A percentile compares a stretch with the other conserved stretches of the same genome.
These are phyloP conservation scores for Closterium sp. DNA, from an alignment of 139 green algal species.

Conservation along the genomic window DNA sequence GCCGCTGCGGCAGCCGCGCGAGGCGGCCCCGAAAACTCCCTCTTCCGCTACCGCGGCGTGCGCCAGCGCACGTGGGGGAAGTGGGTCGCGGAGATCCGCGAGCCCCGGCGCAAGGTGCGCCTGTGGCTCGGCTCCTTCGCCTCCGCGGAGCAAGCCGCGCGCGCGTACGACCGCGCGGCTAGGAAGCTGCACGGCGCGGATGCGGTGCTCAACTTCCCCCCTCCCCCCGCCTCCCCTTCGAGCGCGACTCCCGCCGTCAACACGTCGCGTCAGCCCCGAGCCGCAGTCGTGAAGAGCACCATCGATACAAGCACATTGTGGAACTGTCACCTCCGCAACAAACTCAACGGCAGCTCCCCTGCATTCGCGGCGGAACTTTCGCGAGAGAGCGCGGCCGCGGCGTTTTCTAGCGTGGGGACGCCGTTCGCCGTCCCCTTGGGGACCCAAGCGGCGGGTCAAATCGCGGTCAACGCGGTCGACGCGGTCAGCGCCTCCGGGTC, in stretches of 20 bases:
- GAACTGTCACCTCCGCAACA: not conserved
- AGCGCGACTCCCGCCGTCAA: not conserved
- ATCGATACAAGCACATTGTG: not conserved
- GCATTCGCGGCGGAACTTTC: no score
- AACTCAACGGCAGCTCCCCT: not conserved
- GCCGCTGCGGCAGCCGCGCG: not conserved
- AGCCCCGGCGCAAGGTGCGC: not conserved
- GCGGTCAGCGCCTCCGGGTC: no score
- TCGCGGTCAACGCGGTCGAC: no score
- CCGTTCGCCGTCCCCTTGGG: no score
- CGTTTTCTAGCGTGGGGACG: no score
- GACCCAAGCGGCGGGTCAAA: no score
- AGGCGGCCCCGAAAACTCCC: not conserved
- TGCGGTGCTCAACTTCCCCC: conserved; percentile 3
- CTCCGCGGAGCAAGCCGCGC: conserved; percentile 13
- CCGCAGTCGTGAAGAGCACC: no score
- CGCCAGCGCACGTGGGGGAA: not conserved
- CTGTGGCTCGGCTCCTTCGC: conserved; percentile 1
- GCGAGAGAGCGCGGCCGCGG: no score
- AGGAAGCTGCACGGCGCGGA: conserved; percentile 12
- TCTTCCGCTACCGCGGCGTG: not conserved
- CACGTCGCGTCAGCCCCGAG: no score
- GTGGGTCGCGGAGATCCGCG: not conserved
- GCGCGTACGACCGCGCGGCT: conserved; percentile 5
- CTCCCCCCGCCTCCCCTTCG: no score